These are phyloP conservation scores for Panicum hallii DNA, from an alignment of 202 grass and related monocot species.

Conservation along the genomic window DNA sequence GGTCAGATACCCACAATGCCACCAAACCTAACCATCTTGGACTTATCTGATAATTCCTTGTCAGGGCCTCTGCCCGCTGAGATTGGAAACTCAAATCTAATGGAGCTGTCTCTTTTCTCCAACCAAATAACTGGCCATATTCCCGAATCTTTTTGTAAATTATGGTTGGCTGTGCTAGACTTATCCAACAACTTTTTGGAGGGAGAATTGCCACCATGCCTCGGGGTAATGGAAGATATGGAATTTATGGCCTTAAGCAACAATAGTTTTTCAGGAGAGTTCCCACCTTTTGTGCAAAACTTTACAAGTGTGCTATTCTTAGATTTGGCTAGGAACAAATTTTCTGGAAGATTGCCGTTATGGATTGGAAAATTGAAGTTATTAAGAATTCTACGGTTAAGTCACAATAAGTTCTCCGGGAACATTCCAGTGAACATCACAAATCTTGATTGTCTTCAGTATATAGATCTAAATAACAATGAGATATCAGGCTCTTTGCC, in stretches of 20 bases:
- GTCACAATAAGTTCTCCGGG: slow-evolving; percentile 39
- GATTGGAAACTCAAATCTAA: background rate
- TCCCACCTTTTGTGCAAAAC: background rate
- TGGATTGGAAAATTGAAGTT: slow-evolving; percentile 27
- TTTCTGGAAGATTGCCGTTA: slow-evolving; percentile 27
- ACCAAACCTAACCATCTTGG: background rate
- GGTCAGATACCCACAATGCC: slow-evolving; percentile 27
- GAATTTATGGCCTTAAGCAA: slow-evolving; percentile 20
- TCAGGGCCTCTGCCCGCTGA: background rate
- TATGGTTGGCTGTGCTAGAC: background rate
- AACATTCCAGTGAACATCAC: slow-evolving; percentile 32
- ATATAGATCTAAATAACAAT: slow-evolving; percentile 39
- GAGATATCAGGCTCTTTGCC: slow-evolving; percentile 33
- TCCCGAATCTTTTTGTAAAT: slow-evolving; percentile 2
- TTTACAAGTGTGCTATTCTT: background rate
- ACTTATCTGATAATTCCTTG: slow-evolving; percentile 22
- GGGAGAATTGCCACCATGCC: slow-evolving; percentile 28
- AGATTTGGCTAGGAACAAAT: slow-evolving; percentile 37
- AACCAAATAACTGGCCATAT: background rate
- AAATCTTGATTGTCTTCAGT: slow-evolving; percentile 20
- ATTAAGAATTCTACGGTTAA: slow-evolving; percentile 9
- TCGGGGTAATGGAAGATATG: background rate
- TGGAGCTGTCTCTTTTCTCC: background rate
- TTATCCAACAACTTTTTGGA: slow-evolving; percentile 34
- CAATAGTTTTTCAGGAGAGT: slow-evolving; percentile 30